Base-by-base conservation (phyloP, 2,329 filamentous ascomycete genomes). In the Cytospora paraplurivora region DNA sequence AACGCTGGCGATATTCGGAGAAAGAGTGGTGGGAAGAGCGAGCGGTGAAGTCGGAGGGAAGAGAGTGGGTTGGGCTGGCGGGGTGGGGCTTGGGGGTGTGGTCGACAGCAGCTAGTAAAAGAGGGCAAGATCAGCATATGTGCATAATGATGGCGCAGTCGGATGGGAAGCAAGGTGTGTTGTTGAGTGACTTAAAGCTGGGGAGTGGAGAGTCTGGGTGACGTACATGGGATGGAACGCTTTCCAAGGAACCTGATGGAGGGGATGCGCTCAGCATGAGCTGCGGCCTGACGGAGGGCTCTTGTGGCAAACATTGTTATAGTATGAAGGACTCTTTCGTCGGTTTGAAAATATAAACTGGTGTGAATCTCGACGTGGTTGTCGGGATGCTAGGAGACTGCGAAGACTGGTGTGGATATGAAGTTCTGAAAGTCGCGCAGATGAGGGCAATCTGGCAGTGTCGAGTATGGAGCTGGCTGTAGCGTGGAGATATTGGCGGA, bases 1-100 rank as follows among this genome's bases (percentile, higher is more conserved):
- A 89, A 74, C 89, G 87, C 77, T 91, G 85, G 73, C 90, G 88
- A 82, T 93, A 93, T 71, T 84, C 83, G 75, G 88, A 89, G 80
- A 93, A 93, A 66, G 84, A 86, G 78, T 85, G 82, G 38, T 85
- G 82, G 38, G 78, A 77, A 68, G 80, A 76, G 64, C 75, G 71
- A 69, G 70, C 72, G 67, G 75, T 71, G 70, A 84, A 85, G 72
- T 75, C 75, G 62, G 78, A 71, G 50, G 90, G 90, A 32, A 93
- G 87, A 38, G 81, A 77, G 71, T 85, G 79, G 41, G 81, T 82
- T 52, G 89, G 89, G 34, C 89, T 88, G 65, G 88, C 89, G 47
- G 90, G 90, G 80, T 93, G 90, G 70, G 86, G 84, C 69, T 87
- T 83, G 67, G 89, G 89, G 53, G 87, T 82, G 82, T 92, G 89